Evolutionary conservation across 2,329 filamentous ascomycete genomes (phyloP).

Genomic region (Beauveria caledonica): DNA sequence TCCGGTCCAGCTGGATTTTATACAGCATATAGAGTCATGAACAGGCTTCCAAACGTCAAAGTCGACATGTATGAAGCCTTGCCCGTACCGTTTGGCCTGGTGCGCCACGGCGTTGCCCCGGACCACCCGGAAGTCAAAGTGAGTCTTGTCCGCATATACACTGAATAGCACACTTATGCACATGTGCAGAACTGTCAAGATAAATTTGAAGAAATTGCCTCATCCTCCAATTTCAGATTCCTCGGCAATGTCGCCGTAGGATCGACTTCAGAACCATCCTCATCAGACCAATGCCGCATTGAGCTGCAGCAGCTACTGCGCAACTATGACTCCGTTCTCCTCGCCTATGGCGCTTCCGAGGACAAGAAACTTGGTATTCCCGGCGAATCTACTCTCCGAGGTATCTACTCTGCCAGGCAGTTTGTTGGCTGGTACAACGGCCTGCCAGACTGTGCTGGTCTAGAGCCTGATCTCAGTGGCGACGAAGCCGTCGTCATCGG

Average conservation of each 20-base stretch:
- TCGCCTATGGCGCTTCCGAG: conserved; percentile 84
- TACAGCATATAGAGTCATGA: conserved; percentile 76
- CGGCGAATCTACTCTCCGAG: conserved; percentile 63
- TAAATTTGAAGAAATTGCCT: conserved; percentile 83
- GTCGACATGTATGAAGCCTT: conserved; percentile 96
- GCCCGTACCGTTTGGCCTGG: conserved; percentile 86
- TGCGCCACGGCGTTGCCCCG: conserved; percentile 91
- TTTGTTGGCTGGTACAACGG: conserved; percentile 99
- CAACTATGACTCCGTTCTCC: conserved; percentile 86
- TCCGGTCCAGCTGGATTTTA: conserved; percentile 97
- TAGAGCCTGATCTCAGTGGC: conserved; percentile 67
- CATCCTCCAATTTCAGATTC: conserved; percentile 77
- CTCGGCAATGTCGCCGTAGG: conserved; percentile 84
- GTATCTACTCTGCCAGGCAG: conserved; percentile 79
- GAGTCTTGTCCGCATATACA: conserved; percentile 16
- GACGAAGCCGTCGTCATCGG: conserved; percentile 85
- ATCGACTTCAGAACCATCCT: conserved; percentile 24
- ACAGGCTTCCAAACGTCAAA: conserved; percentile 59
- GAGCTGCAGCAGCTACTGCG: conserved; percentile 61
- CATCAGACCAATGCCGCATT: conserved; percentile 41
- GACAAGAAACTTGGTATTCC: conserved; percentile 73
- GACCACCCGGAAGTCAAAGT: conserved; percentile 99
- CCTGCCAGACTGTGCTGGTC: conserved; percentile 66
- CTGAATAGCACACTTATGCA: not conserved
- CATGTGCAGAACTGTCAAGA: conserved; percentile 75